These are phyloP conservation scores for Alternaria tenuissima DNA, from an alignment of 2,329 filamentous ascomycete genomes.

Conservation along the genomic window DNA sequence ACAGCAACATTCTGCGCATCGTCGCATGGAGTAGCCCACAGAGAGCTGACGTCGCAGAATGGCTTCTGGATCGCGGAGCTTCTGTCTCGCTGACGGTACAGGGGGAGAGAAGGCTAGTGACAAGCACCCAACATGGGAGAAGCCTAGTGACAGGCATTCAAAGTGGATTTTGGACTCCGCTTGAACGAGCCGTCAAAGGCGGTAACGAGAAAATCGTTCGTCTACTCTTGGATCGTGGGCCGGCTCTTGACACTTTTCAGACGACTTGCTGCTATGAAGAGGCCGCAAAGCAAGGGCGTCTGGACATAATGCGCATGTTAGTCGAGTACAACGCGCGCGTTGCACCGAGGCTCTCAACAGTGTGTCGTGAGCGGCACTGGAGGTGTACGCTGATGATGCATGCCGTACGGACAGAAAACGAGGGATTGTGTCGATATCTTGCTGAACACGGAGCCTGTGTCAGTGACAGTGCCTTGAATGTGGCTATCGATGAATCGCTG, in stretches of 20 bases:
- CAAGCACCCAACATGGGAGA: too few relatives aligned
- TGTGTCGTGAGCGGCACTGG: background rate
- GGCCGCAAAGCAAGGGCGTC: slow-evolving; percentile 1
- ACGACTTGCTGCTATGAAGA: background rate
- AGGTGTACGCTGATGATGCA: background rate
- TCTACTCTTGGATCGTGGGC: slow-evolving; percentile 9
- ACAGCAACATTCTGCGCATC: background rate
- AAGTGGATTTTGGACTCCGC: background rate
- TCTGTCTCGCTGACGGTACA: background rate
- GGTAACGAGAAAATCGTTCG: slow-evolving; percentile 10
- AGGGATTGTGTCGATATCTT: background rate
- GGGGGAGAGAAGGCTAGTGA: too few relatives aligned
- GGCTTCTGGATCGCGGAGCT: slow-evolving; percentile 1
- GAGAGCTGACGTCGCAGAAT: slow-evolving; percentile 8
- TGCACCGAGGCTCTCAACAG: background rate
- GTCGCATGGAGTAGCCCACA: background rate
- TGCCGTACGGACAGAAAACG: background rate
- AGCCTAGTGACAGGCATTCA: too few relatives aligned
- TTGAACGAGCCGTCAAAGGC: slow-evolving; percentile 9
- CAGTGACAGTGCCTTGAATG: background rate
- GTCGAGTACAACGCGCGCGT: slow-evolving; percentile 7
- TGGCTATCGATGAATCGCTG: background rate
- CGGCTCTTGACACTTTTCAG: slow-evolving; percentile 2
- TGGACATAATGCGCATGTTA: slow-evolving; percentile 17
- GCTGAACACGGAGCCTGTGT: background rate